Base-by-base conservation (phyloP, 2,329 filamentous ascomycete species). In the Talaromyces sp. region DNA sequence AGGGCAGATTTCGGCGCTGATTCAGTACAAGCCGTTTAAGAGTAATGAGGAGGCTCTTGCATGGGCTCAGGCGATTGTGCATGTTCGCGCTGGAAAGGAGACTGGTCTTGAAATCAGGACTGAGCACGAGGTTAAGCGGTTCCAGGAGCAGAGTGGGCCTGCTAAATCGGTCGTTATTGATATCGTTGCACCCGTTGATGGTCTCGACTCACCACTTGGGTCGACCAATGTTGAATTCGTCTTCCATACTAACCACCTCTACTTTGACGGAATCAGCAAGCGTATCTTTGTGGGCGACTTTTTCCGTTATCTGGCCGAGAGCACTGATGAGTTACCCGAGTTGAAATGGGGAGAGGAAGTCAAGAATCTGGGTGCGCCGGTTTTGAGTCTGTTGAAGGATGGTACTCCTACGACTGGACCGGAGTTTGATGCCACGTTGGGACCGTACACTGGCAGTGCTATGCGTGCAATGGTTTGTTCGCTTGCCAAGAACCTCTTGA, bases 321-420 rank as follows among this genome's bases (percentile, higher is more conserved):
- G 13, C 6, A 25, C 43, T 61, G 49, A 25, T 7, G 63, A 60
- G 17, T 11, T 53, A 19, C 43, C 27, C 1, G 43, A 60, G 2
- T 53, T 53, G 7, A 40, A 58, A 60, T 65, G 63, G 63, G 63
- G 63, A 13, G 58, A 65, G 22, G 63, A 65, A 45, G 45, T 40
- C 2, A 40, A 61, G 10, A 65, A 65, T 56, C 7, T 65, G 36
- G 58, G 40, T 45, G 58, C 45, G 5, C 58, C 63, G 22, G 47
- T 62, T 2, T 43, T 64, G 56, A 59, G 43, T 6, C 13, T 64
- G 27, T 43, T 60, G 31, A 53, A 51, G n/a, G 31, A 45, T 11
- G 54, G 40, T 1, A 22, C 36, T 29, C 8, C 49, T 19, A 49
- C 38, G 2, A 29, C 54, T 22, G 63, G 63, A 22, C 63, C 63